phyloP scores from a whole-genome alignment of 352 stramenopile species.

The Thalassiosira ordinaria region DNA sequence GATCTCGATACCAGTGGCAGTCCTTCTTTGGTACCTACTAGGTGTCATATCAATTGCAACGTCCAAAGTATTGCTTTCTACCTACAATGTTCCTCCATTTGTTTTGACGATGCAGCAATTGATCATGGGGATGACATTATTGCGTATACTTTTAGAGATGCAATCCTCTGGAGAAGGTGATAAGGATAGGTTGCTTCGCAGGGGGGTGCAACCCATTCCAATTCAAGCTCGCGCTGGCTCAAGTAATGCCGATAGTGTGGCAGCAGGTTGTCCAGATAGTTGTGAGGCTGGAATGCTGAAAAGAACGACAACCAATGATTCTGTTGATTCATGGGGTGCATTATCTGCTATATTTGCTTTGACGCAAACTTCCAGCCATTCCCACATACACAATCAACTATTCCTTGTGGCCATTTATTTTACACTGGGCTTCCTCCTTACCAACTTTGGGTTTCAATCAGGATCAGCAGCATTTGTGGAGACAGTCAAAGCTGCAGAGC shows the following conservation, averaged over 20 bases:
- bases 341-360: constrained; percentile 31
- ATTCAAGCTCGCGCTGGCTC: constrained; percentile 17
- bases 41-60: constrained; percentile 78
- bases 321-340: neutral
- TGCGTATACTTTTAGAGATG: constrained; percentile 37
- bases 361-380: constrained; percentile 13
- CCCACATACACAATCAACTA: constrained; percentile 57
- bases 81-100: constrained; percentile 60
- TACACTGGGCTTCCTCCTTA: constrained; percentile 73
- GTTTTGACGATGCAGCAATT: constrained; percentile 81
- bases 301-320: constrained; percentile 17
- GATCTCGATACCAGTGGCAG: constrained; percentile 55
- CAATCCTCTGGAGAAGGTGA: constrained; percentile 19
- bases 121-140: constrained; percentile 67
- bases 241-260: constrained; percentile 4
- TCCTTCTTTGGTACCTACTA: constrained; percentile 79
- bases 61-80: constrained; percentile 76
- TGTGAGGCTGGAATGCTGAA: constrained; percentile 23
- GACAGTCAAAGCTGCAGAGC: constrained; percentile 84
- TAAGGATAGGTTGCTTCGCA: neutral
- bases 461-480: constrained; percentile 80
- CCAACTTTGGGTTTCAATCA: constrained; percentile 72
- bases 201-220: constrained; percentile 42
- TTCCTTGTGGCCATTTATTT: constrained; percentile 71
- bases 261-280: neutral